Evolutionary conservation across 371 early-diverging fungal species (phyloP), one percentile per base, ranked within the genome.

Genomic region (Funneliformis caledonium): DNA sequence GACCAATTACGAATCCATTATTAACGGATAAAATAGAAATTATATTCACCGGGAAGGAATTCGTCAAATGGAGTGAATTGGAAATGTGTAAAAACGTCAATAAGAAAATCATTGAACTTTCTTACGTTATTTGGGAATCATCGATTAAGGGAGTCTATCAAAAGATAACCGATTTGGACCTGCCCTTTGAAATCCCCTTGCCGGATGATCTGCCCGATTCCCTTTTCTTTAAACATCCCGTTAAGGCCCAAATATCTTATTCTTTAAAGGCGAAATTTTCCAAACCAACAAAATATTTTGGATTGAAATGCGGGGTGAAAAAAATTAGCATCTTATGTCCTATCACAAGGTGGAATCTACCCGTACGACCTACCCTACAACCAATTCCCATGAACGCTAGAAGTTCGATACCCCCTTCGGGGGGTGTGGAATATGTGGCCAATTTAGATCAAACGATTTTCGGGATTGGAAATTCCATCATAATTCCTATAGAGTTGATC

Each of bases 41-140:
- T 26, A 48, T 52, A 22, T 72, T 72, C 26, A 72, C 11, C 2
- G 73, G 73, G 22, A 72, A 72, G 31, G 42, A 37, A 37, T 37
- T 42, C 37, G 68, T 68, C 16, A 42, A 68, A 68, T 68, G 68
- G 68, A 14, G 12, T 64, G 64, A 52, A 14, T 14, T 16, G 6
- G 56, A 52, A 52, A 16, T 52, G 4, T 14, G 56, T 14, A 52
- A 52, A 4, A 52, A 52, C 16, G 16, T 52, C 16, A 52, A 16
- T 52, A 52, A 52, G 14, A 52, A 52, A 16, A 5, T 52, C 19
- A 52, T 52, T 52, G 56, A 52, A 19, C 56, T 52, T 52, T 52
- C 56, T 5, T 52, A 52, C 6, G 4, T 52, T 2, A 52, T 52
- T 52, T 52, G 56, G 56, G 56, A 52, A 52, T 52, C 56, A 52